Base-by-base conservation (phyloP, 1,284 basidiomycete genomes). In the Thelephora terrestris region DNA sequence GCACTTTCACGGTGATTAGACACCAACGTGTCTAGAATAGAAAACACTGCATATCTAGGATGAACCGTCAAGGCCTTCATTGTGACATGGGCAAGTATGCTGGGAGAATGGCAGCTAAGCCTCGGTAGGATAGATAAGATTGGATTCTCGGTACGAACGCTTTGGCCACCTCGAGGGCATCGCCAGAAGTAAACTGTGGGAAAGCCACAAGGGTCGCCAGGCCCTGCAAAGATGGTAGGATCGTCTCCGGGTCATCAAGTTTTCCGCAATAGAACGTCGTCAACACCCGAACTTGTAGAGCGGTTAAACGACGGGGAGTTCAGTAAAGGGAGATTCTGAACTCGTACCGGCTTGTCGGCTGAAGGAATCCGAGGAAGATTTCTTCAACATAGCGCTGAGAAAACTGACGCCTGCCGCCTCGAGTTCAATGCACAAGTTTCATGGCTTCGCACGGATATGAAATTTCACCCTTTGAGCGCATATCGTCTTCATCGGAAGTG, bases 1-100 rank as follows among this genome's bases (percentile, higher is more conserved):
- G 49, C 46, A 89, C 89, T 81, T 57, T 79, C 72, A 51, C 85
- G 71, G 58, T 94, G 82, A 1, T 71, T 71, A 1, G 85, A 79
- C 52, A 98, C 66, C 18, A 99, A 67, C 16, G 75, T 75, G 59
- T 99, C 90, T 43, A 99, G 67, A 44, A 96, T 84, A 9, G 73
- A 74, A 65, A 90, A 95, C 16, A 97, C 86, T 49, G 76, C 67
- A 62, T 88, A 87, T 34, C 95, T 79, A 38, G 84, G 81, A 7
- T 87, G 79, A 63, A 97, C 93, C 0, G 87, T 80, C 35, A 95
- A 73, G 0, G 78, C 76, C 54, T 79, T 82, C 79, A 93, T 91
- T 48, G 79, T 83, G 47, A 97, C 80, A 58, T 91, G 76, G 29
- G 70, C 63, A 57, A 94, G 86, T 9, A 97, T 56, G 17, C 91